Evolutionary conservation across 2,329 filamentous ascomycete genomes (phyloP).

Genomic region (Mycogone perniciosa): DNA sequence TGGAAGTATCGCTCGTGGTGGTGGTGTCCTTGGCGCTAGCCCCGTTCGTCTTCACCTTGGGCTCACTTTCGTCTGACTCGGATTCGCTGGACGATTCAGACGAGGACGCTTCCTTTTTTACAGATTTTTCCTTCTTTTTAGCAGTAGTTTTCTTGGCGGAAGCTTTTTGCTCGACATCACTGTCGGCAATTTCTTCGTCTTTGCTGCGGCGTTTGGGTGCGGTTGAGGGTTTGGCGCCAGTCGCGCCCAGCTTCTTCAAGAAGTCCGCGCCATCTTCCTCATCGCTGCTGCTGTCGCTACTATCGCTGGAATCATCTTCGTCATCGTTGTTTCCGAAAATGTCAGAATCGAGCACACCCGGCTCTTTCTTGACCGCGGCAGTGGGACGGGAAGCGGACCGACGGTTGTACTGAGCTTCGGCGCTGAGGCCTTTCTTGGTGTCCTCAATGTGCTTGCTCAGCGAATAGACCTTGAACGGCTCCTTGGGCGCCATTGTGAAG

Average conservation of each 20-base stretch:
- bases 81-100: slow-evolving; percentile 14
- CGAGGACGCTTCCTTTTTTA: slow-evolving; percentile 6
- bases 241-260: slow-evolving; percentile 26
- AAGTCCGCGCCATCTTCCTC: slow-evolving; percentile 25
- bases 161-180: slow-evolving; percentile 33
- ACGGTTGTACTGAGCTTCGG: slow-evolving; percentile 29
- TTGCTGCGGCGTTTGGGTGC: slow-evolving; percentile 25
- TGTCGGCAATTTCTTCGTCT: slow-evolving; percentile 37
- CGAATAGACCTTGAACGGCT: slow-evolving; percentile 31
- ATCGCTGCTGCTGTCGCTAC: slow-evolving; percentile 28
- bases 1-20: slow-evolving; percentile 6
- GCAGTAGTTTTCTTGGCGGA: slow-evolving; percentile 18
- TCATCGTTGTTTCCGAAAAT: slow-evolving; percentile 27
- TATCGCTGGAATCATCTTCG: slow-evolving; percentile 28
- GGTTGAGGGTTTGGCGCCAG: slow-evolving; percentile 12
- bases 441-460: slow-evolving; percentile 33
- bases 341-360: slow-evolving; percentile 17
- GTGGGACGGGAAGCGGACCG: slow-evolving; percentile 20
- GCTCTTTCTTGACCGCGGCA: slow-evolving; percentile 27
- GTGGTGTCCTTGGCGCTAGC: slow-evolving; percentile 18
- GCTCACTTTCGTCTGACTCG: slow-evolving; percentile 18
- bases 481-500: slow-evolving; percentile 31
- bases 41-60: slow-evolving; percentile 23
- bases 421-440: slow-evolving; percentile 30
- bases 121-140: slow-evolving; percentile 9